Evolutionary conservation across 2,329 filamentous ascomycete genomes (phyloP), one percentile per base, ranked within the genome.

Genomic region (Pseudogymnoascus sp.): DNA sequence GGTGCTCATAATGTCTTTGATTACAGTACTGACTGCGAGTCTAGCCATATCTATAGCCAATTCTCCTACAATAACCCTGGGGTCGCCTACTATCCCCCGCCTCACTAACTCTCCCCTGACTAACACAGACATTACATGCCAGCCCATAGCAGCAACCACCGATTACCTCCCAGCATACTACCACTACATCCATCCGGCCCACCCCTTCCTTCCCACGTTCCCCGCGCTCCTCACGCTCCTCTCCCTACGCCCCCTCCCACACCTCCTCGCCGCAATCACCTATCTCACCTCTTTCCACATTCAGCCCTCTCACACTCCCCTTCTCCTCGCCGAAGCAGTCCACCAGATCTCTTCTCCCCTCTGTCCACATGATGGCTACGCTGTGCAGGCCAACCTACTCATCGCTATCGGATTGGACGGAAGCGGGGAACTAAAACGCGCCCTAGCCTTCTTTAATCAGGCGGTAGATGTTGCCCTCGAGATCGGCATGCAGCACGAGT

Each of bases 391-490:
- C 2, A 80, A 95, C 71, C 76, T 96, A 49, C 79, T 96, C 3
- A 83, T 91, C 61, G 82, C 91, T 21, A 87, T 96, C 65, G 87
- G 87, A 0, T 79, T 96, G 6, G 90, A 96, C 71, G 90, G 90
- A 4, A 86, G 83, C 66, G 88, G 88, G 69, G 83, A 92, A 67
- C 86, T 89, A 45, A 82, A 85, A 25, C 85, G 85, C 70, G 88
- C 90, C 0, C 80, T 85, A 9, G 80, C 87, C 55, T 80, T 91
- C 16, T 81, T 96, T 18, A 77, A 78, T 9, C 81, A 87, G 31
- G 88, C 87, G 1, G 88, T 92, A 69, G 80, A 85, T 9, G 74
- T 93, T 55, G 90, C 91, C 1, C 76, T 96, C 8, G 85, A 91
- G 63, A 81, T 96, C 23, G 88, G 89, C 0, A 82, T 97, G 74